Evolutionary conservation across 23 red algal species (phyloP).

Genomic region (Gracilaria gracilis): DNA sequence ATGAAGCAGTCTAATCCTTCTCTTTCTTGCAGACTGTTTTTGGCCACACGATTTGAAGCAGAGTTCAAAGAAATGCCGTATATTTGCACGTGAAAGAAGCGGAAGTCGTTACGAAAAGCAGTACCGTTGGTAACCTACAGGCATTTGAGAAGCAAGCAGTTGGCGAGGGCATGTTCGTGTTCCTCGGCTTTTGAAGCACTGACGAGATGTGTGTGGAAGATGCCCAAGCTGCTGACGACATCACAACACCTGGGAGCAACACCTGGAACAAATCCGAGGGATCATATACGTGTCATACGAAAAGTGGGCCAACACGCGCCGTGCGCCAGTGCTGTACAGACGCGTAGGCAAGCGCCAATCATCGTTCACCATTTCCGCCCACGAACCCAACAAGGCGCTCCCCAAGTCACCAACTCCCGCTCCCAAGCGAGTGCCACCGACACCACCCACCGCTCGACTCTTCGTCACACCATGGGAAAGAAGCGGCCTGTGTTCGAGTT

Average conservation of each 20-base stretch:
- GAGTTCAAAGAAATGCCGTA: too few relatives aligned
- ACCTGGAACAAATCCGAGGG: too few relatives aligned
- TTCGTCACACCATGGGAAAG: slow-evolving; percentile 15
- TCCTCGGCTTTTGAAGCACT: too few relatives aligned
- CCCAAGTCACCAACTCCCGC: background rate
- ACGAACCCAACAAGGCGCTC: background rate
- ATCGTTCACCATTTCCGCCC: background rate
- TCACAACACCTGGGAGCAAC: too few relatives aligned
- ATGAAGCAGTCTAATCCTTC: background rate
- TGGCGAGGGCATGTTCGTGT: too few relatives aligned
- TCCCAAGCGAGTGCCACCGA: background rate
- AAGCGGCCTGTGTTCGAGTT: slow-evolving; percentile 42
- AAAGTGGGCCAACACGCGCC: background rate
- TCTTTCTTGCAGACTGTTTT: background rate
- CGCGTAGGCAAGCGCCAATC: background rate
- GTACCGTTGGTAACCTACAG: too few relatives aligned
- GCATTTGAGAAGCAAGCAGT: too few relatives aligned
- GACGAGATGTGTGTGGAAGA: too few relatives aligned
- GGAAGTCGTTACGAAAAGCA: too few relatives aligned
- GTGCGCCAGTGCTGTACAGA: slow-evolving; percentile 16
- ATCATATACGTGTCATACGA: background rate
- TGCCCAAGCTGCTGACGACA: too few relatives aligned
- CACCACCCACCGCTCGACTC: background rate
- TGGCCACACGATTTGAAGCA: too few relatives aligned
- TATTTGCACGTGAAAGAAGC: too few relatives aligned